A percentile compares a stretch with the other conserved stretches of the same genome.
phyloP scores from a whole-genome alignment of 768 basidiomycete genomes.

The Suillus luteus region DNA sequence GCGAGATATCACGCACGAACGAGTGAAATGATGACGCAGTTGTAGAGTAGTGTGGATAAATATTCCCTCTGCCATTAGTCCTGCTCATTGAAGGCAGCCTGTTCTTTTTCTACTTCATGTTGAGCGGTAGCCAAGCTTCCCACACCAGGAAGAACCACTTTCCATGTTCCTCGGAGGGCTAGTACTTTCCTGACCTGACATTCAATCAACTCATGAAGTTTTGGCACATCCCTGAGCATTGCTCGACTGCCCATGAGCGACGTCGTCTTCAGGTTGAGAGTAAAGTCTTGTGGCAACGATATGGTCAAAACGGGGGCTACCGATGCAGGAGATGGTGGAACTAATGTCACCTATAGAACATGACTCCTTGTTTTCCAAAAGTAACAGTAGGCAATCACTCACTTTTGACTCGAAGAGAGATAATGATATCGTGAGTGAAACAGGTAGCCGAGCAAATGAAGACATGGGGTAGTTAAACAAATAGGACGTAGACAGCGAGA shows the following conservation, averaged over 20 bases:
- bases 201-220: slow-evolving; percentile 92
- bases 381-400: slow-evolving; percentile 28
- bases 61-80: not conserved
- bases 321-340: slow-evolving; percentile 57
- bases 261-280: slow-evolving; percentile 81
- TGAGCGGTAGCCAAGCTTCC: slow-evolving; percentile 32
- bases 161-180: slow-evolving; percentile 63
- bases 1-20: not conserved
- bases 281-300: slow-evolving; percentile 83
- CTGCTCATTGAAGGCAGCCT: not conserved
- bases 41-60: not conserved
- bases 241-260: slow-evolving; percentile 95
- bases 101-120: slow-evolving; percentile 36
- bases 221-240: slow-evolving; percentile 97
- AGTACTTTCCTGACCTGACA: slow-evolving; percentile 75
- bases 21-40: not conserved
- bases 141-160: slow-evolving; percentile 67
- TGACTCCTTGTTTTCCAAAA: slow-evolving; percentile 12
- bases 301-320: slow-evolving; percentile 64
- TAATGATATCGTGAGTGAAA: slow-evolving; percentile 77
- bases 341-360: slow-evolving; percentile 54
- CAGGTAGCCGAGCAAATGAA: slow-evolving; percentile 81
- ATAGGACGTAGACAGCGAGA: slow-evolving; percentile 82
- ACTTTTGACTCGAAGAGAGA: slow-evolving; percentile 73
- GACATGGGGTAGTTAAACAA: slow-evolving; percentile 83